Base-by-base conservation (phyloP, 805 yeast genomes). In the Hanseniaspora lindneri region DNA sequence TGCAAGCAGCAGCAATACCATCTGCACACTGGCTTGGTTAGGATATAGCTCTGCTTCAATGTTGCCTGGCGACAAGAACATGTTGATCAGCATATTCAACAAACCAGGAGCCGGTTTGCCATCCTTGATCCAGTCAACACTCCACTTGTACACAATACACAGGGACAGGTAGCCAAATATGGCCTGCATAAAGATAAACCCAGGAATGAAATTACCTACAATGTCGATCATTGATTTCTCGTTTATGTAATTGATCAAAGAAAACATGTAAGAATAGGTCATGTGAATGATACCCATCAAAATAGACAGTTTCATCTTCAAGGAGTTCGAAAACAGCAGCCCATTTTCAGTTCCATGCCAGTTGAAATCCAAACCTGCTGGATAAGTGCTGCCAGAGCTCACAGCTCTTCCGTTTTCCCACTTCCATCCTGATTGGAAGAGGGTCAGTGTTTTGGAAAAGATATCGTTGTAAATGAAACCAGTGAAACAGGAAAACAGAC, bases 301-400 rank as follows among this genome's bases (percentile, higher is more conserved):
- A 52, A 81, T 77, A 1, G 87, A 80, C 51, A 81, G 64, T 56
- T 81, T 81, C 88, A 81, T 81, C 62, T 81, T 81, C 63, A 78
- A 80, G 0, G 87, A 80, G 59, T 81, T 81, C 27, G 83, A 68
- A 60, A 81, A 81, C 44, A 81, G 62, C 49, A 81, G 65, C 28
- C 76, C 78, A 58, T 80, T 81, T 52, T 81, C 88, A 28, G 86
- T 66, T n/a, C 86, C 86, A 59, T 81, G 88, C 88, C 88, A 81
- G 14, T 75, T 77, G 63, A 77, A 74, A 64, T 81, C 88, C 43
- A 80, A 61, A 50, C 88, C 88, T 50, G 79, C 63, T 24, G 76
- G 66, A 56, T 80, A 80, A 32, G 42, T 42, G 14, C 30, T 23
- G 1, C 47, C 9, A 72, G 71, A 24, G 78, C 79, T 8, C 66